Evolutionary conservation across 768 basidiomycete species (phyloP).

Genomic region (Clavulina sp.): DNA sequence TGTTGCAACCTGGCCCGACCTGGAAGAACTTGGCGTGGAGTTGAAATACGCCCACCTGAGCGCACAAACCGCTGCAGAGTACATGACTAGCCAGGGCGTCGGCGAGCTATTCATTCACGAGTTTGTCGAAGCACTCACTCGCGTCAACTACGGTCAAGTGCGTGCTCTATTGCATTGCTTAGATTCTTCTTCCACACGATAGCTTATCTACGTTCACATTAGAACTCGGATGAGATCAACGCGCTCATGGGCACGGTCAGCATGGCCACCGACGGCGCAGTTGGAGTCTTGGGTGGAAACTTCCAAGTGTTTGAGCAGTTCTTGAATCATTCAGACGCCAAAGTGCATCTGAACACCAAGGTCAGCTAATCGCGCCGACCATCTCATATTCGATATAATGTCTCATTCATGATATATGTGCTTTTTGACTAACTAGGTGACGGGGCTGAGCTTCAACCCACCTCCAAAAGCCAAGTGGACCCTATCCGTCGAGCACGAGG

Average conservation of each 20-base stretch:
- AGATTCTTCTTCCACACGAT: neutral
- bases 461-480: slow-evolving; percentile 1
- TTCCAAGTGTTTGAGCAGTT: slow-evolving; percentile 73
- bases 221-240: slow-evolving; percentile 59
- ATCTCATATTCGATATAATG: neutral
- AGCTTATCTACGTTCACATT: slow-evolving; percentile 2
- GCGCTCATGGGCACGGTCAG: slow-evolving; percentile 54
- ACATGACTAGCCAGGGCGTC: slow-evolving; percentile 37
- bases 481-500: slow-evolving; percentile 1
- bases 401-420: neutral
- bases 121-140: slow-evolving; percentile 59
- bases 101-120: slow-evolving; percentile 45
- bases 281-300: slow-evolving; percentile 60
- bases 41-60: slow-evolving; percentile 20
- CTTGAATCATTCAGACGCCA: slow-evolving; percentile 48
- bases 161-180: neutral
- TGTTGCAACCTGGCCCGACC: slow-evolving; percentile 43
- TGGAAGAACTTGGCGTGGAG: slow-evolving; percentile 35
- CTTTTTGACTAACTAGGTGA: too few species aligned
- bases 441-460: too few species aligned
- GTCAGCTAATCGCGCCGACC: slow-evolving; percentile 22
- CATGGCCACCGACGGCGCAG: slow-evolving; percentile 54
- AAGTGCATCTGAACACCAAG: slow-evolving; percentile 48
- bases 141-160: slow-evolving; percentile 74
- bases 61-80: slow-evolving; percentile 37